phyloP scores from a whole-genome alignment of 371 early-diverging fungal genomes.

The Mortierella polycephala region DNA sequence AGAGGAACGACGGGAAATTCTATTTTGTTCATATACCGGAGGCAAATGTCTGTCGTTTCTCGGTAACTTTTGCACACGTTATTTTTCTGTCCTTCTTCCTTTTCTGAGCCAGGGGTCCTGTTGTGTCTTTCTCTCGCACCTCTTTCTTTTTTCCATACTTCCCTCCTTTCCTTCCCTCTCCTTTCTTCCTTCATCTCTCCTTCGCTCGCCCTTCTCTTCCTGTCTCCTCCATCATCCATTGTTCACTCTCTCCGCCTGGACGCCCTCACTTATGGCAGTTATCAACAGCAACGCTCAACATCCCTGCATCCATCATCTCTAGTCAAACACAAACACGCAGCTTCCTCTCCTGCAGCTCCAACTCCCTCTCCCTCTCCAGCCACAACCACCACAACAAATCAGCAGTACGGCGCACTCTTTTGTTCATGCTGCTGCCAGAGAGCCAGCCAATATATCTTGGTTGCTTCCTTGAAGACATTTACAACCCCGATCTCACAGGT shows the following conservation, averaged over 20 bases:
- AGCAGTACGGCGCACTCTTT: not conserved
- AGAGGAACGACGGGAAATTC: slow-evolving; percentile 35
- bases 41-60: not conserved
- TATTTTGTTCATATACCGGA: slow-evolving; percentile 29
- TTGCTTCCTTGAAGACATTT: slow-evolving; percentile 33
- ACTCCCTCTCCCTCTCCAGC: too few species aligned
- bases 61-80: not conserved
- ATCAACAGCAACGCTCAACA: too few species aligned
- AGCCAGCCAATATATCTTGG: slow-evolving; percentile 28
- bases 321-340: too few species aligned
- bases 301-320: too few species aligned
- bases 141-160: not conserved
- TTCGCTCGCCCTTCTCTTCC: not conserved
- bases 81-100: not conserved
- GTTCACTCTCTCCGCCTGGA: not conserved
- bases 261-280: not conserved
- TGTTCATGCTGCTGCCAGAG: slow-evolving; percentile 10
- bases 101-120: not conserved
- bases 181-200: not conserved
- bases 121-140: not conserved
- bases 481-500: slow-evolving; percentile 36
- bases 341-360: too few species aligned
- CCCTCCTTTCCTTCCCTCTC: not conserved
- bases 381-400: not conserved
- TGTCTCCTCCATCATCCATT: not conserved